These are phyloP conservation scores for Garcia nutans DNA, from an alignment of 345 rosid genomes.

Conservation along the genomic window DNA sequence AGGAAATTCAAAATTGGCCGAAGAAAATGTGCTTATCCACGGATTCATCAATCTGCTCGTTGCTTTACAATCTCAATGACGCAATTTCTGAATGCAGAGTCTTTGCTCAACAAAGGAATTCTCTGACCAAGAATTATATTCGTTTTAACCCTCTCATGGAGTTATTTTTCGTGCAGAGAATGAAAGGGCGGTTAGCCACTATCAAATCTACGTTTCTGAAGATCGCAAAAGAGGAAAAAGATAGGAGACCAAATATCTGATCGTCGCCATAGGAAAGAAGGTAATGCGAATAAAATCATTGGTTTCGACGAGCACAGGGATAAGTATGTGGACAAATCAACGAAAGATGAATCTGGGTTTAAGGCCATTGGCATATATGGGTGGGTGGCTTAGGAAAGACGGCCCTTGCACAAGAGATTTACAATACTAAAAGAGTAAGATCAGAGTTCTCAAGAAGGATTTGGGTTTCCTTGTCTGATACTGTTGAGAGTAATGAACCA, in stretches of 20 bases:
- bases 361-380: conserved; percentile 5
- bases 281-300: neutral
- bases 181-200: neutral
- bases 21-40: neutral
- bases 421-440: too few relatives aligned
- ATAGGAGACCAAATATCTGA: too few relatives aligned
- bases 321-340: neutral
- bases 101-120: neutral
- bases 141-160: neutral
- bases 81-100: conserved; percentile 3
- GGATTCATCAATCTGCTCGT: too few relatives aligned
- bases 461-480: neutral
- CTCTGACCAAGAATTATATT: neutral
- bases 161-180: neutral
- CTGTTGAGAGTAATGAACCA: neutral
- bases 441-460: neutral
- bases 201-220: neutral
- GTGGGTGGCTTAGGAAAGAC: conserved; percentile 10
- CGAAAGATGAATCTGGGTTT: neutral
- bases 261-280: neutral
- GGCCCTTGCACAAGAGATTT: neutral
- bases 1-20: neutral
- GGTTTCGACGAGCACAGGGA: neutral
- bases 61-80: conserved; percentile 7
- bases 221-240: neutral